Conservation (phyloP, 768 basidiomycete species). For the Stropharia rugosoannulata region DNA sequence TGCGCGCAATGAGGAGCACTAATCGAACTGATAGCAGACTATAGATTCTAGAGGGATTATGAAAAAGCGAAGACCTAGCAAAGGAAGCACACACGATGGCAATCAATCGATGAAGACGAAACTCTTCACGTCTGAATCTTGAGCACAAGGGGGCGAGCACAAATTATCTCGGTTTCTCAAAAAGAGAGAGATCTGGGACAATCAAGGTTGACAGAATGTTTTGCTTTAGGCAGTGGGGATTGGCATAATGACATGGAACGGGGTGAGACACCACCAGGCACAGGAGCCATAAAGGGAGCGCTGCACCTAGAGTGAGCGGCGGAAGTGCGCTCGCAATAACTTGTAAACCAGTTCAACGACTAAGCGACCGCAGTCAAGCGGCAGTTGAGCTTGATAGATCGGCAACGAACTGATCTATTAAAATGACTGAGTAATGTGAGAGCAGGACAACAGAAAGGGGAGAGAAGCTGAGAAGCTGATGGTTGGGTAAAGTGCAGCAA, state of each 20-base stretch:
- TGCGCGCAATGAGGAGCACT: too few relatives aligned
- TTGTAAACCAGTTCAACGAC: slow-evolving; percentile 19
- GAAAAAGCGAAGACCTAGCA: too few relatives aligned
- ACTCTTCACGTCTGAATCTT: too few relatives aligned
- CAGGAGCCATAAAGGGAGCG: slow-evolving; percentile 6
- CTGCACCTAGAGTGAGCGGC: slow-evolving; percentile 5
- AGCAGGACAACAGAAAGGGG: slow-evolving; percentile 16
- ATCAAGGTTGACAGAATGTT: slow-evolving; percentile 26
- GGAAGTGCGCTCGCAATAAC: slow-evolving; percentile 9
- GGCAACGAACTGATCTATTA: slow-evolving; percentile 17
- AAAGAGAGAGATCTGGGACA: slow-evolving; percentile 15
- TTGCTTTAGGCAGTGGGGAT: slow-evolving; percentile 19
- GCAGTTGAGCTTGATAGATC: slow-evolving; percentile 8
- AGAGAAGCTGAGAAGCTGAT: slow-evolving; percentile 25
- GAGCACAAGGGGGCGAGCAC: too few relatives aligned
- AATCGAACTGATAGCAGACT: too few relatives aligned
- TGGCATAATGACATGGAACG: slow-evolving; percentile 14
- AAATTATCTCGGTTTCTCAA: too few relatives aligned
- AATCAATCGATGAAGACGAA: too few relatives aligned
- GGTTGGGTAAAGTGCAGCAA: slow-evolving; percentile 11
- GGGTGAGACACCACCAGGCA: slow-evolving; percentile 17
- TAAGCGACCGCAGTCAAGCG: slow-evolving; percentile 7
- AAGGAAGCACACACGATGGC: too few relatives aligned
- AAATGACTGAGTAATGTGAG: slow-evolving; percentile 11
- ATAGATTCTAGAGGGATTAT: too few relatives aligned